Base-by-base conservation (phyloP, 2,329 filamentous ascomycete species). In the Xylaria sp. region DNA sequence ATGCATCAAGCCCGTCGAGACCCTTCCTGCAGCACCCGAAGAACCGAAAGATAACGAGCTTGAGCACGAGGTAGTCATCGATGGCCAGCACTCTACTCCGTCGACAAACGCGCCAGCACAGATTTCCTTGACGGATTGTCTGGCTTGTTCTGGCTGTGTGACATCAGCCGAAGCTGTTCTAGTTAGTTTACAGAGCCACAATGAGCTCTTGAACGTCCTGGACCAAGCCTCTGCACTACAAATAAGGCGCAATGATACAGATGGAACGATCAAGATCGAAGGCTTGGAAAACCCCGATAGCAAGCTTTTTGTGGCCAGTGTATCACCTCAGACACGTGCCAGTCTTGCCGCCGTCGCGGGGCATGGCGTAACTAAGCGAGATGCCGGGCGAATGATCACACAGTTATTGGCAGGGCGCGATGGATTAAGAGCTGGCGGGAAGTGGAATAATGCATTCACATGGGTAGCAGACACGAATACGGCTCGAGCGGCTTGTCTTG, bases 81-180 rank as follows among this genome's bases (percentile, higher is more conserved):
- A 98, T 84, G 95, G 97, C 80, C 90, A 57, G 78, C 84, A 25
- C 78, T 84, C 60, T 83, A 23, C 89, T 66, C 83, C 86, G 1
- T 20, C 52, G 78, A 82, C 62, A 76, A 86, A 88, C 61, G 87
- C 90, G 3, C 93, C 94, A 0, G 94, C 95, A 7, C 90, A 97
- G 79, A 98, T 99, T 76, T 98, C 94, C 58, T 88, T 99, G 70
- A 98, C 96, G 7, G 96, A 99, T 82, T 99, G 96, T 78, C 91
- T 99, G 60, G 96, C 96, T 62, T 99, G 96, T 81, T 98, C 96
- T 10, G 96, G 96, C 63, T 99, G 96, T 80, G 96, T 99, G 61
- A 99, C 96, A 23, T 97, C 94, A 6, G 96, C 96, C 56, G 96
- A 99, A 83, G 96, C 96, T 18, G 93, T 99, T n/a, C 89, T 99